Percentiles rank a stretch among this genome's conserved stretches.
Evolutionary conservation across 2,329 filamentous ascomycete species (phyloP).

Genomic region (Botrytis cinerea): DNA sequence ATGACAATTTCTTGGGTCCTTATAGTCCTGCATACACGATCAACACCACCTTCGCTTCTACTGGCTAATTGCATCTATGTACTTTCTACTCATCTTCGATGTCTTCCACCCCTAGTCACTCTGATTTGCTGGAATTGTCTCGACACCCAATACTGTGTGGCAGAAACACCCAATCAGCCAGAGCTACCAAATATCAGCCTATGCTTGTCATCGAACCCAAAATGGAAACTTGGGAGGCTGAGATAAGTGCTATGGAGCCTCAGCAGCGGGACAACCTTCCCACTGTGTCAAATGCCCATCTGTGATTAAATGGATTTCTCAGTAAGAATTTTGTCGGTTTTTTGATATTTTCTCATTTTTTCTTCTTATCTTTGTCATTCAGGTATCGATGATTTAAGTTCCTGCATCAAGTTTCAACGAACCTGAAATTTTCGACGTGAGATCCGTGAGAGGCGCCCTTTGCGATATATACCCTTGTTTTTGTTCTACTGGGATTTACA

Average conservation of each 20-base stretch:
- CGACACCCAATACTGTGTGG: neutral
- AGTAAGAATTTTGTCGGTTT: conserved; percentile 7
- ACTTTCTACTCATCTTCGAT: conserved; percentile 7
- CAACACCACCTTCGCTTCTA: conserved; percentile 2
- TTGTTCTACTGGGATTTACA: neutral
- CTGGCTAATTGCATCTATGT: conserved; percentile 9
- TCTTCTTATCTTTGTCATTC: neutral
- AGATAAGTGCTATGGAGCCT: conserved; percentile 21
- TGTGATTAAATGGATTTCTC: conserved; percentile 22
- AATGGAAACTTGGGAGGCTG: conserved; percentile 27
- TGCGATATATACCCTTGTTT: conserved; percentile 5
- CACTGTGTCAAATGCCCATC: conserved; percentile 4
- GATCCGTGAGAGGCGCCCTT: neutral
- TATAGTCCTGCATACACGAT: conserved; percentile 23
- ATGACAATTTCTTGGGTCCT: neutral
- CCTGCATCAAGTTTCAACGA: neutral
- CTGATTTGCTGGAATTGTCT: conserved; percentile 15
- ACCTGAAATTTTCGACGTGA: neutral
- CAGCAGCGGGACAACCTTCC: conserved; percentile 8
- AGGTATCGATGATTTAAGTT: neutral
- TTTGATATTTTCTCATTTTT: neutral
- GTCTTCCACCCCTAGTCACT: conserved; percentile 12
- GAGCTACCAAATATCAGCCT: neutral
- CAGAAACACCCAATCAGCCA: conserved; percentile 10
- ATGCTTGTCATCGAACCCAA: conserved; percentile 17